These are phyloP conservation scores for Colletotrichum sp. DNA, from an alignment of 2,329 filamentous ascomycete species.

Conservation along the genomic window DNA sequence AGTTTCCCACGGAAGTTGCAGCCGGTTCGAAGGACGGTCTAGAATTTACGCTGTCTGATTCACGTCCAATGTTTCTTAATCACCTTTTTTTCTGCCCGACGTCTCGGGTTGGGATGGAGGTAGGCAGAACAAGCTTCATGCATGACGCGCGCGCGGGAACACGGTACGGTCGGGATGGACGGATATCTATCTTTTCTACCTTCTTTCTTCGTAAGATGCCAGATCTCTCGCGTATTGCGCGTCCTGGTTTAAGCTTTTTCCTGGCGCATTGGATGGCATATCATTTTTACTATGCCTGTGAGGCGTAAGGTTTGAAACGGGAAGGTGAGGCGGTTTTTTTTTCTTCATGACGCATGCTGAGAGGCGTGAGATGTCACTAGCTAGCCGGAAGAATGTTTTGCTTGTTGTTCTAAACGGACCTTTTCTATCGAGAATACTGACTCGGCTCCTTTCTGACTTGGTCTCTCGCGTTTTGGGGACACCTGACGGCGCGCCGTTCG, in stretches of 20 bases:
- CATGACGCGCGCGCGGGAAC: background rate
- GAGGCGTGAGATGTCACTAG: background rate
- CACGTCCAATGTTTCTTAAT: background rate
- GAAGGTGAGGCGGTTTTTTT: background rate
- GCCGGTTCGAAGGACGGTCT: background rate
- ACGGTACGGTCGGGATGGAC: background rate
- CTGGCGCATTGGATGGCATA: background rate
- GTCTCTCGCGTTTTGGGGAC: background rate
- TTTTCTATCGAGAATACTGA: background rate
- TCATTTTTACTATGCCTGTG: rapidly evolving
- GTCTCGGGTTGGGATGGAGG: background rate
- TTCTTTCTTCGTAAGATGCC: background rate
- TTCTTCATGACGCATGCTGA: background rate
- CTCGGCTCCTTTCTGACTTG: background rate
- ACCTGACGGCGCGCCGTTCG: background rate
- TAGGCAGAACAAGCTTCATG: background rate
- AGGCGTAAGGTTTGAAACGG: background rate
- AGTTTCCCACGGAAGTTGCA: background rate
- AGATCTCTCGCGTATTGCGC: background rate
- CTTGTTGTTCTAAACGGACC: background rate
- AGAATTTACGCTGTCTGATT: background rate
- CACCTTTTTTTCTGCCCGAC: background rate
- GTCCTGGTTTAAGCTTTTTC: background rate
- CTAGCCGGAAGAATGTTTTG: background rate
- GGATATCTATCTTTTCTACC: background rate